Base-by-base conservation (phyloP, 1,284 basidiomycete species). In the Microbotryomycetes sp. region DNA sequence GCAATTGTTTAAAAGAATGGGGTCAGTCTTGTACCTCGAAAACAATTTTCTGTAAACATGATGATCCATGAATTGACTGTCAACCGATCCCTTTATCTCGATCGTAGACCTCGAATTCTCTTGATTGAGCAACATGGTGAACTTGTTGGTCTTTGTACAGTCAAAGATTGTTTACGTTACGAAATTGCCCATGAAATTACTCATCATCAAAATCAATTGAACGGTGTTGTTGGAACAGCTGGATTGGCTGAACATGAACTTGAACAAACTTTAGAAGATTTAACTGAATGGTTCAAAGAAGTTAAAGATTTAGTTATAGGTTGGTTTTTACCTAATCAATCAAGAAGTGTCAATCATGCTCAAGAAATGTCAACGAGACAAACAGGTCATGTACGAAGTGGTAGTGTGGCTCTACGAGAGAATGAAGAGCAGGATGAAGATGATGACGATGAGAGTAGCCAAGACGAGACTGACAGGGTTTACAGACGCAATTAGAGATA, bases 1-100 rank as follows among this genome's bases (percentile, higher is more conserved):
- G 86, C 89, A 96, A 74, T 78, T 97, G 29, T 97, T 97, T 80
- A 89, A 92, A 72, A 83, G 90, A 54, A 88, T 97, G 86, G 93
- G 94, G 92, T 92, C 73, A 68, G 88, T 81, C 7, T n/a, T 59
- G 31, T 23, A 32, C 46, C 26, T 25, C 22, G 52, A 12, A 51
- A 22, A 36, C 46, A 23, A 36, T 16, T 14, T 51, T 23, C 15
- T 31, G 19, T 23, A 23, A 19, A 23, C 28, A 23, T 15, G 19
- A 23, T 51, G 25, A 14, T 31, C 28, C 14, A 51, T 23, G 22
- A 23, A n/a, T 46, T 46, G 14, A 14, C n/a, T n/a, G n/a, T n/a
- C n/a, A n/a, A n/a, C n/a, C n/a, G n/a, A n/a, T n/a, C n/a, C n/a
- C n/a, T n/a, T n/a, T n/a, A 23, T 25, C 25, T 49, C 26, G 5